A percentile compares a stretch with the other conserved stretches of the same genome.
Evolutionary conservation across 2,329 filamentous ascomycete genomes (phyloP).

Genomic region (Alternaria gaisen): DNA sequence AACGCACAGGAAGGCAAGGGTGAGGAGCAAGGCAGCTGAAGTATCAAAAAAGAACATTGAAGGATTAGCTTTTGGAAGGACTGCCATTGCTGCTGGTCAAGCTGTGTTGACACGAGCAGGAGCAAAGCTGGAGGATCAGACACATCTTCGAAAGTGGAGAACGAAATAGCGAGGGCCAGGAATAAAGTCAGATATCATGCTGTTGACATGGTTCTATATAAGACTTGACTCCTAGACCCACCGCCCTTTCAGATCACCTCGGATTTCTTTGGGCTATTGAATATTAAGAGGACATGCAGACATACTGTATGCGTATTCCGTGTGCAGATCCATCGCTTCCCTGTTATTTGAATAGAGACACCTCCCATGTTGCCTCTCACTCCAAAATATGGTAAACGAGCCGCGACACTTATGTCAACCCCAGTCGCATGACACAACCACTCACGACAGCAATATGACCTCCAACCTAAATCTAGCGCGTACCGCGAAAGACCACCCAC

Average conservation of each 20-base stretch:
- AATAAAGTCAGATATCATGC: not conserved
- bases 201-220: not conserved
- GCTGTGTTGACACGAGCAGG: not conserved
- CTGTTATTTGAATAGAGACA: slow-evolving; percentile 5
- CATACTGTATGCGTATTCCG: not conserved
- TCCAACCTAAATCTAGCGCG: not conserved
- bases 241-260: not conserved
- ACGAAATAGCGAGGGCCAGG: not conserved
- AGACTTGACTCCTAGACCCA: not conserved
- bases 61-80: not conserved
- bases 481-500: not conserved
- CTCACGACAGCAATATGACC: not conserved
- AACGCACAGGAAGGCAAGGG: slow-evolving; percentile 42
- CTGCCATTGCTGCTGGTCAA: not conserved
- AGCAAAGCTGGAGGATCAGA: not conserved
- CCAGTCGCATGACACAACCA: slow-evolving; percentile 12
- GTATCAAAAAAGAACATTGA: not conserved
- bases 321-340: not conserved
- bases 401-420: slow-evolving; percentile 28
- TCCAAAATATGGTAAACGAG: slow-evolving; percentile 16
- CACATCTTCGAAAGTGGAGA: not conserved
- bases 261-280: not conserved
- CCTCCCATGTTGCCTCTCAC: slow-evolving; percentile 16
- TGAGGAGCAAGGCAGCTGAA: slow-evolving; percentile 36
- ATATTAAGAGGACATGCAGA: not conserved